These are phyloP conservation scores for Monosporascus sp. DNA, from an alignment of 2,329 filamentous ascomycete species.

Conservation along the genomic window DNA sequence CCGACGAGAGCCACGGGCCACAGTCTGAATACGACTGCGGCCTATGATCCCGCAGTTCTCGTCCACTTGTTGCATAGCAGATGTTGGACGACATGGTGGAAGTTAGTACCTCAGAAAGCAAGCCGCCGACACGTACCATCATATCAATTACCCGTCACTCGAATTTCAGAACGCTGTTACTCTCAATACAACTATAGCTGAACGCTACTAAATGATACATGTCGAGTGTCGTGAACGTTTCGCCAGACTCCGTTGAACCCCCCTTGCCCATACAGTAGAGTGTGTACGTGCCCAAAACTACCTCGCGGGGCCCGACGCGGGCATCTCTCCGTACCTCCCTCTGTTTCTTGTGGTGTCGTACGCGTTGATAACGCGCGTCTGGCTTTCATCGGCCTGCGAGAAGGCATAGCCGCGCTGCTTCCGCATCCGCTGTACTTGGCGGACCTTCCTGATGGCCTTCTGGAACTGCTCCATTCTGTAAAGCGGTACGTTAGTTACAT, in stretches of 20 bases:
- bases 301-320: conserved; percentile 29
- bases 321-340: conserved; percentile 95
- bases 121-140: no score
- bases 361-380: conserved; percentile 90
- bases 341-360: conserved; percentile 94
- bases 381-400: conserved; percentile 93
- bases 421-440: conserved; percentile 97
- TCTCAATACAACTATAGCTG: no score
- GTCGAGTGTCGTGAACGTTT: neutral
- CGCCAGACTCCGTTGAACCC: neutral
- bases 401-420: conserved; percentile 99
- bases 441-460: conserved; percentile 96
- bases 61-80: no score
- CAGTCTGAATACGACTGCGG: no score
- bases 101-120: no score
- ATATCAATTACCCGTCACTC: no score
- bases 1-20: no score
- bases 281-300: conserved; percentile 7
- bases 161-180: no score
- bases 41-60: no score
- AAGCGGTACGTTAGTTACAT: conserved; percentile 17
- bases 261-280: neutral
- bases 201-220: no score
- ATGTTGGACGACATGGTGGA: no score
- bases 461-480: conserved; percentile 97